Conservation (phyloP, 257 asterid genomes). For the Galeopsis tetrahit region DNA sequence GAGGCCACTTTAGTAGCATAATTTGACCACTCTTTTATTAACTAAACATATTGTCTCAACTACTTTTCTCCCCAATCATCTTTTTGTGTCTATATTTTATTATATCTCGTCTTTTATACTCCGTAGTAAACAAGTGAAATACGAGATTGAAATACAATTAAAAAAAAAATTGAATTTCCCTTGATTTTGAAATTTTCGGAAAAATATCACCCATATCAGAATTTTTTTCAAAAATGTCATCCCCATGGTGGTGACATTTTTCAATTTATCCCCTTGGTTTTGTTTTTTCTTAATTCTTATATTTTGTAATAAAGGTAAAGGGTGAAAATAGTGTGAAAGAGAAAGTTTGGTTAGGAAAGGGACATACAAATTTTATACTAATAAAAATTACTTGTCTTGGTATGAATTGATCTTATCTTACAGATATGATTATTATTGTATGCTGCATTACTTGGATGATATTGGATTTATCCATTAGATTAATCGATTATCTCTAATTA, state of each 20-base stretch:
- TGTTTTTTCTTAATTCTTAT: too few species aligned
- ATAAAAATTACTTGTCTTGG: neutral
- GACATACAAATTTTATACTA: neutral
- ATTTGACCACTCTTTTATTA: neutral
- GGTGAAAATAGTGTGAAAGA: too few species aligned
- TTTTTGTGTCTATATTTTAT: neutral
- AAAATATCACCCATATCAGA: too few species aligned
- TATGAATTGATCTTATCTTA: neutral
- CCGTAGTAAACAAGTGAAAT: neutral
- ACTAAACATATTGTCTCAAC: neutral
- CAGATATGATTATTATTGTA: neutral
- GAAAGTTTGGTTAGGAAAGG: neutral
- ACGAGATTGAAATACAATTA: neutral
- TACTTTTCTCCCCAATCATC: neutral
- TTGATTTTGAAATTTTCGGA: too few species aligned
- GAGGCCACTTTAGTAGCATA: constrained; percentile 34
- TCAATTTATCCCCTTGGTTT: too few species aligned
- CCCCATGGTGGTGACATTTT: too few species aligned
- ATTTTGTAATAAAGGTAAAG: too few species aligned
- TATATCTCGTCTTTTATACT: neutral
- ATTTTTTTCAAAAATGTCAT: too few species aligned
- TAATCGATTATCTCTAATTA: too few species aligned
- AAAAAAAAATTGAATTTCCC: too few species aligned
- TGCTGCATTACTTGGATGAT: neutral
- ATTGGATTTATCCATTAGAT: too few species aligned